Evolutionary conservation across 495 filamentous ascomycete genomes (phyloP), one percentile per base, ranked within the genome.

Genomic region (Hypoxylon fragiforme): DNA sequence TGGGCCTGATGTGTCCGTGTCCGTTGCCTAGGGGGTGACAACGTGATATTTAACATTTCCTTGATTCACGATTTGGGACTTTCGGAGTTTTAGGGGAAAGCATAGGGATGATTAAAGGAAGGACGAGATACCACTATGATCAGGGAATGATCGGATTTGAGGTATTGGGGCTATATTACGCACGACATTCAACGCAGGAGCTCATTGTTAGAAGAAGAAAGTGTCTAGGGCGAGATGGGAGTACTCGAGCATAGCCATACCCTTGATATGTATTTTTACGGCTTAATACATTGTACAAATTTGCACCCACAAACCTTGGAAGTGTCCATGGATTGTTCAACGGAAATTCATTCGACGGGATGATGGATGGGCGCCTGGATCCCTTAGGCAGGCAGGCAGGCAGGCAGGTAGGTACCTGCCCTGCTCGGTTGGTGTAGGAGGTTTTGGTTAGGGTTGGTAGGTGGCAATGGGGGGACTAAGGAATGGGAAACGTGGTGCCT

Each of bases 221-320:
- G 40, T 21, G 20, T 42, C 32, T 35, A 46, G 47, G 54, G 49
- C 37, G 48, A 43, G 32, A 47, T 22, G 51, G 12, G 49, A 40
- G 36, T 44, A 30, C 43, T 58, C 44, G 36, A 54, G 62, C 45
- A 60, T 60, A 44, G 50, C 55, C 50, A 58, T 63, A 63, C 62
- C 62, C 65, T 49, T 58, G 55, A 48, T 50, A 57, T 63, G 50
- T 61, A 62, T 56, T 61, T 62, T 50, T 62, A 53, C 35, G 60
- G 55, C 60, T 60, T 61, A 52, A 62, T 55, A 59, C 40, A 55
- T 44, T 66, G 63, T 66, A 66, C 48, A 43, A 57, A 63, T 41
- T 40, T 34, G 40, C 39, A 45, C 7, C 34, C 34, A 50, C 31
- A 43, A 16, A 49, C n/a, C n/a, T n/a, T n/a, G n/a, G n/a, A n/a